A percentile compares a stretch with the other conserved stretches of the same genome.
Evolutionary conservation across 345 rosid genomes (phyloP).

Genomic region (Arabis hirsuta): DNA sequence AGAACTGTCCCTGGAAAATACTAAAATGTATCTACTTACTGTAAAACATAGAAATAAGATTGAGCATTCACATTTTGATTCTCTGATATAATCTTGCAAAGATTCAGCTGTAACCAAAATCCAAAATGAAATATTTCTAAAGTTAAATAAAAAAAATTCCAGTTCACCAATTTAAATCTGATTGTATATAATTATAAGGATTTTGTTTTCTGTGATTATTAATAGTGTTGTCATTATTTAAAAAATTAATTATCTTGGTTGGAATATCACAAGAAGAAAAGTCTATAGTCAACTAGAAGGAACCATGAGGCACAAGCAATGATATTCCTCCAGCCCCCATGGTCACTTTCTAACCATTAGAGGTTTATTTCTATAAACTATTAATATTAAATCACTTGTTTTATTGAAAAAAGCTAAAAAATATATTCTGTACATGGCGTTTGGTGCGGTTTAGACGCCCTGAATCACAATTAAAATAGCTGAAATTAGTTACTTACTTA

Average conservation of each 20-base stretch:
- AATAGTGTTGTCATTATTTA: not conserved
- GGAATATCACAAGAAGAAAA: conserved; percentile 40
- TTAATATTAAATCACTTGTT: conserved; percentile 2
- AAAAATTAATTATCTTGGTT: conserved; percentile 15
- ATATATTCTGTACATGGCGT: not conserved
- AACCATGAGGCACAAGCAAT: conserved; percentile 46
- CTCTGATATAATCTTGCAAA: not conserved
- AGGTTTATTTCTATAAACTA: conserved; percentile 19
- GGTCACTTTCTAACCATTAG: conserved; percentile 44
- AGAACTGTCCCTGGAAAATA: not conserved
- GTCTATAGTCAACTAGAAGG: conserved; percentile 46
- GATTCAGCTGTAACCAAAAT: not conserved
- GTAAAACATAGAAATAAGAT: not conserved
- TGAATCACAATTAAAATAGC: conserved; percentile 3
- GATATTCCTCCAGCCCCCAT: conserved; percentile 41
- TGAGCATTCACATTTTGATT: not conserved
- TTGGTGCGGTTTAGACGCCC: conserved; percentile 33
- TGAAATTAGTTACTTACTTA: conserved; percentile 1
- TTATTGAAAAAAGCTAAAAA: not conserved
- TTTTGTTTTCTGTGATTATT: not conserved
- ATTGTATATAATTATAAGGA: not conserved
- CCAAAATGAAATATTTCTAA: not conserved
- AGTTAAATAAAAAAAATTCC: not conserved
- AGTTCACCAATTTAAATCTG: no score
- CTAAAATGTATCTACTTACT: not conserved